Conservation (phyloP, 208 protist genomes). For the Crithidia sp. region DNA sequence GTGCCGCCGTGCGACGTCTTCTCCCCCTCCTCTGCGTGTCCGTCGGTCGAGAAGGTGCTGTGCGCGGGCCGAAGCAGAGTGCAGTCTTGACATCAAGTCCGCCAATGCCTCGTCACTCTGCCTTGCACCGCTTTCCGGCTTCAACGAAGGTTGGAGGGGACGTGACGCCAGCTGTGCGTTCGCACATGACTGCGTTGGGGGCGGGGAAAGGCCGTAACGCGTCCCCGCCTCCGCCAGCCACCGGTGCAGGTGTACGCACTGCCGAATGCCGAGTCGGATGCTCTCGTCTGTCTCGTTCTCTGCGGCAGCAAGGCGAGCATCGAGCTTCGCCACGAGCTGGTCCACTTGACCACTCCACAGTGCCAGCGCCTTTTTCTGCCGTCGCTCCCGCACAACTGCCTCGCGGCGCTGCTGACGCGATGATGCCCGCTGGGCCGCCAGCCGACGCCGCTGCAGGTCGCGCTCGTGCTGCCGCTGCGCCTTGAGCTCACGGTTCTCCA, state of each 20-base stretch:
- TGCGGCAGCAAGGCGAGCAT: constrained; percentile 9
- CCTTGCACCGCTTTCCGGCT: too few relatives aligned
- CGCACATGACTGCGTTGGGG: background rate
- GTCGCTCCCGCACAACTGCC: constrained; percentile 7
- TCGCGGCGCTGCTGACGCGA: constrained; percentile 13
- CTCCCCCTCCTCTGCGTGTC: background rate
- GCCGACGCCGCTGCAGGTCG: constrained; percentile 1
- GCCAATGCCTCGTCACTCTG: background rate
- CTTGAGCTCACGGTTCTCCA: constrained; percentile 1
- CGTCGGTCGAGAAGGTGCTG: constrained; percentile 15
- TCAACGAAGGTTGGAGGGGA: too few relatives aligned
- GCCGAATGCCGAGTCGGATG: constrained; percentile 28
- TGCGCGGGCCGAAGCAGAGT: constrained; percentile 8
- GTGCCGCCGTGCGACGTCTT: background rate
- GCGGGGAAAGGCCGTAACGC: constrained; percentile 2
- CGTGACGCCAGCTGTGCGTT: background rate
- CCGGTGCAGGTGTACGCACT: constrained; percentile 30
- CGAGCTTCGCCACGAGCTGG: constrained; percentile 10
- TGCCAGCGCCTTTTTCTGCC: constrained; percentile 10
- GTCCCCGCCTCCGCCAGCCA: constrained; percentile 16
- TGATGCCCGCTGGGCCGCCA: constrained; percentile 9
- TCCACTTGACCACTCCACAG: constrained; percentile 21
- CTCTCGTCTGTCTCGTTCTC: constrained; percentile 13
- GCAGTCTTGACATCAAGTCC: background rate
- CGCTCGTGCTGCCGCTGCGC: constrained; percentile 16